Conservation (phyloP, 345 rosid species). For the Rhodamnia rubescens region DNA sequence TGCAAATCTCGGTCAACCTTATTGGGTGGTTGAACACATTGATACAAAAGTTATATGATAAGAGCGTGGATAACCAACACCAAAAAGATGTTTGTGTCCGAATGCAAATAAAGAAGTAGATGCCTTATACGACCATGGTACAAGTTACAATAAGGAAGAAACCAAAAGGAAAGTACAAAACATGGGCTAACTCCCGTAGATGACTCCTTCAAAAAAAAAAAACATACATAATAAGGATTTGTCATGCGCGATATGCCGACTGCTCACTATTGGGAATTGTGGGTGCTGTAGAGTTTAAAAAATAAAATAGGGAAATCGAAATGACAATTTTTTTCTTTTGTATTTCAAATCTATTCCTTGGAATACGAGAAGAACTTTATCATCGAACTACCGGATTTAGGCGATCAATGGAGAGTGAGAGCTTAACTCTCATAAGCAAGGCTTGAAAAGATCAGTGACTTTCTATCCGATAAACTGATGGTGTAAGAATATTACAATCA, state of each 20-base stretch:
- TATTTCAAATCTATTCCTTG: neutral
- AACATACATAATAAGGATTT: no score
- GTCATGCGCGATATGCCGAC: no score
- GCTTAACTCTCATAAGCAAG: neutral
- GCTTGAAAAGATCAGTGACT: neutral
- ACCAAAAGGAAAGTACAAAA: neutral
- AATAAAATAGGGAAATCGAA: neutral
- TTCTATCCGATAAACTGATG: neutral
- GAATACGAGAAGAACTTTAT: neutral
- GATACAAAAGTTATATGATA: neutral
- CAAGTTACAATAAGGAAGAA: fast-evolving
- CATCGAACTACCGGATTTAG: neutral
- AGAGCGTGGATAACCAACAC: neutral
- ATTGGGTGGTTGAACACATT: neutral
- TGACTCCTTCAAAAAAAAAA: neutral
- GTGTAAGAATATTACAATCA: neutral
- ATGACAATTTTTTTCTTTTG: neutral
- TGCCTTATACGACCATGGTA: neutral
- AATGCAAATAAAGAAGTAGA: neutral
- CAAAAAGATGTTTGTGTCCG: neutral
- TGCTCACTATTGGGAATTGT: no score
- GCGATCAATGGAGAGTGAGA: neutral
- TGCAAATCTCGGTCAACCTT: neutral
- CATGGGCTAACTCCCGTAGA: neutral
- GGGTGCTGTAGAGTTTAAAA: neutral